Conservation (phyloP, 1,284 basidiomycete genomes). For the Austroboletus niveus region DNA sequence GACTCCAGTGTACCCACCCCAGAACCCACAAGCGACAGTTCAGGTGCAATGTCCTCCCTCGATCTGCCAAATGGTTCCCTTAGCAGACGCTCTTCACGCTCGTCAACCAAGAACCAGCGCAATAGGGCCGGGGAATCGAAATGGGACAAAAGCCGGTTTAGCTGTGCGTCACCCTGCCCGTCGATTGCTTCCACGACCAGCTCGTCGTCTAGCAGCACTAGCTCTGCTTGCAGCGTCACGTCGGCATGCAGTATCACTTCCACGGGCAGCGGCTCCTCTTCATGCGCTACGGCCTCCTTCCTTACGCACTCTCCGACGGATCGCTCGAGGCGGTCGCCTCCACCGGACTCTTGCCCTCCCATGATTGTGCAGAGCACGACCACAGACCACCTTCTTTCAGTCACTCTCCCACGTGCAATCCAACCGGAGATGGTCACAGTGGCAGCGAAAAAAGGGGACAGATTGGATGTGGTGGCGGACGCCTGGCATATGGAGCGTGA, state of each 20-base stretch:
- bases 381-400: conserved; percentile 34
- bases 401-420: conserved; percentile 44
- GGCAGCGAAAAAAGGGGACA: conserved; percentile 50
- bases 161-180: conserved; percentile 30
- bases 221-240: conserved; percentile 25
- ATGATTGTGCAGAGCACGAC: conserved; percentile 40
- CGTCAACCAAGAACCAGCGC: conserved; percentile 29
- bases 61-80: conserved; percentile 25
- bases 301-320: conserved; percentile 37
- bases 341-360: conserved; percentile 38
- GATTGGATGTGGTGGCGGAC: conserved; percentile 51
- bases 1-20: conserved; percentile 15
- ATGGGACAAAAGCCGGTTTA: conserved; percentile 30
- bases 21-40: conserved; percentile 16
- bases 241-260: conserved; percentile 22
- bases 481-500: conserved; percentile 56
- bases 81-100: conserved; percentile 30
- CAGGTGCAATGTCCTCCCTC: conserved; percentile 23
- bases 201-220: conserved; percentile 22
- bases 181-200: conserved; percentile 23
- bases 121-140: conserved; percentile 23
- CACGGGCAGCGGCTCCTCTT: conserved; percentile 12
- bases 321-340: conserved; percentile 37
- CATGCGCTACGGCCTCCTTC: conserved; percentile 11
- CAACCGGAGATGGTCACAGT: conserved; percentile 57